Evolutionary conservation across 1,139 yeast species (phyloP).

Genomic region (Nematodospora anomalae): DNA sequence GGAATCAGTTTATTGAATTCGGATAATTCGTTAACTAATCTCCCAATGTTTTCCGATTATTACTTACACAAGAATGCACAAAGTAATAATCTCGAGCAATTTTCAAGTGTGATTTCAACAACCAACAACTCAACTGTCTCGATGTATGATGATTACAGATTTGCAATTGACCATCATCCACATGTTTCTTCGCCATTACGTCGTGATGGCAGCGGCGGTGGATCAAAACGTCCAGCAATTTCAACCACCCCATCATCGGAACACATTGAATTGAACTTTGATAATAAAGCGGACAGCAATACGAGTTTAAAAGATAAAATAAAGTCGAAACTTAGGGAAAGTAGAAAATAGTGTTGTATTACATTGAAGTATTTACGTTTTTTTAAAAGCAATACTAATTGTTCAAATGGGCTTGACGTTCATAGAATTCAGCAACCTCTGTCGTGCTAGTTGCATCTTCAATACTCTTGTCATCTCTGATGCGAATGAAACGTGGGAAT

Average conservation of each 20-base stretch:
- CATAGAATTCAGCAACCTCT: conserved; percentile 88
- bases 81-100: conserved; percentile 21
- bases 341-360: conserved; percentile 29
- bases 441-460: conserved; percentile 91
- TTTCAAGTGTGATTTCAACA: conserved; percentile 4
- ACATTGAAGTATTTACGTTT: neutral
- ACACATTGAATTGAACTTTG: conserved; percentile 40
- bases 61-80: conserved; percentile 37
- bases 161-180: conserved; percentile 6
- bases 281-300: conserved; percentile 7
- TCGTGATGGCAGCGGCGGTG: neutral
- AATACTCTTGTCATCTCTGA: conserved; percentile 82
- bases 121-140: conserved; percentile 25
- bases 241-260: conserved; percentile 27
- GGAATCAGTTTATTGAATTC: conserved; percentile 56
- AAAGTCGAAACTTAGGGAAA: conserved; percentile 35
- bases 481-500: conserved; percentile 84
- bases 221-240: conserved; percentile 15
- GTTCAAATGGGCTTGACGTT: conserved; percentile 59
- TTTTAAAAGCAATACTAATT: no score
- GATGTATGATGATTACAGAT: conserved; percentile 31
- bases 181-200: conserved; percentile 10
- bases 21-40: conserved; percentile 53
- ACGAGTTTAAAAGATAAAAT: conserved; percentile 35
- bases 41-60: conserved; percentile 55